Base-by-base conservation (phyloP, 1,284 basidiomycete genomes). In the Pterulicium gracile region DNA sequence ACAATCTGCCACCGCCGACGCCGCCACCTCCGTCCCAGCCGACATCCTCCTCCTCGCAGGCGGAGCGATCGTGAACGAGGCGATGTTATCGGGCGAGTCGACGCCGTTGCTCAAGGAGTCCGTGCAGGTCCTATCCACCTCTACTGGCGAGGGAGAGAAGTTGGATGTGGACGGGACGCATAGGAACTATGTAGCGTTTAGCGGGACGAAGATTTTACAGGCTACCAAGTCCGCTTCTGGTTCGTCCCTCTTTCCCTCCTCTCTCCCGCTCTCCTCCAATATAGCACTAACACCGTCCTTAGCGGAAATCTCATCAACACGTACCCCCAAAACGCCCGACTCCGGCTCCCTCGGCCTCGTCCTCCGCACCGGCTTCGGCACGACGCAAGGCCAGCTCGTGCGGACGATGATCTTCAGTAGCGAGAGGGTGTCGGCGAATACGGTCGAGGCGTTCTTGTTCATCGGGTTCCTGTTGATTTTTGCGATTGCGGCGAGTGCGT, bases 371-470 rank as follows among this genome's bases (percentile, higher is more conserved):
- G 93, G 94, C 3, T 97, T 97, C 59, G 93, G 94, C 18, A 97
- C 94, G 2, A 82, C 91, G 1, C 94, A 97, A 63, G 93, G 94
- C 45, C 90, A 95, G 63, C 79, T 97, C 41, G 91, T 97, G 27
- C 74, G 93, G 54, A 97, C 93, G 1, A 97, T 97, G 93, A 92
- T 97, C 51, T 97, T 96, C 69, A 93, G 89, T 3, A 92, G 89
- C 1, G 93, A 97, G 58, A 85, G 90, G 14, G 83, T 97, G 17
- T 90, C 89, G 10, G 94, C 93, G 24, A 96, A 96, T 69, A 97
- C 93, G 63, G 51, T 87, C 49, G 94, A 97, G 61, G 84, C 81
- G 1, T 96, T 96, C 79, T 64, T 96, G 47, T 97, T 97, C 69
- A 95, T 97, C 51, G 92, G 89, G 1, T 97, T 97, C 75, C 68